Percentiles rank a stretch among this genome's conserved stretches.
Evolutionary conservation across 2,329 filamentous ascomycete species (phyloP).

Genomic region (Plenodomus lindquistii): DNA sequence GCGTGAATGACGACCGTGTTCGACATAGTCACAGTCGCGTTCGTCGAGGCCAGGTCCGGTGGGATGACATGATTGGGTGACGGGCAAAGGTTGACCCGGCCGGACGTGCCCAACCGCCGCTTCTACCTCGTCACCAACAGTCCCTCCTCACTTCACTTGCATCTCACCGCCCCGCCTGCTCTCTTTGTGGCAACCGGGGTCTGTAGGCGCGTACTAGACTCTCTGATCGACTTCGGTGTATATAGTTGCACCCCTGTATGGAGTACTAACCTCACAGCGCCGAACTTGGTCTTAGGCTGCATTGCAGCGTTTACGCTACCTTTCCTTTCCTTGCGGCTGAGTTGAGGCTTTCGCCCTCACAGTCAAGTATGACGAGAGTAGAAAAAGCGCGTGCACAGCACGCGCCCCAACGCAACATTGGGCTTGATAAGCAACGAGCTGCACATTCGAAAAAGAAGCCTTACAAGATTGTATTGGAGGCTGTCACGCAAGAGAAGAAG

Average conservation of each 20-base stretch:
- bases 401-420: constrained; percentile 18
- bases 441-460: constrained; percentile 46
- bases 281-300: neutral
- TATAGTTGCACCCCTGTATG: constrained; percentile 14
- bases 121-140: constrained; percentile 7
- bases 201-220: constrained; percentile 24
- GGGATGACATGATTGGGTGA: constrained; percentile 8
- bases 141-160: constrained; percentile 13
- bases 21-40: constrained; percentile 27
- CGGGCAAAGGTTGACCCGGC: constrained; percentile 20
- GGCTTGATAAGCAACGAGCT: constrained; percentile 28
- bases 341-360: constrained; percentile 15
- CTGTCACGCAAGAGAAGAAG: constrained; percentile 62
- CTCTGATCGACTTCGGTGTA: constrained; percentile 9
- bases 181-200: constrained; percentile 20
- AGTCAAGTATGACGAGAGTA: constrained; percentile 32
- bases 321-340: constrained; percentile 3
- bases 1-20: constrained; percentile 59
- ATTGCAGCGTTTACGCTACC: too few species aligned
- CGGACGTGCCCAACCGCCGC: neutral
- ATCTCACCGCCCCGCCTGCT: constrained; percentile 21
- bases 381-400: constrained; percentile 26
- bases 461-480: constrained; percentile 64
- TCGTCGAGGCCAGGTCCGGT: neutral
- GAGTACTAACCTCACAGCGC: constrained; percentile 4